phyloP scores from a whole-genome alignment of 2,329 filamentous ascomycete genomes.

The Massarina eburnea region DNA sequence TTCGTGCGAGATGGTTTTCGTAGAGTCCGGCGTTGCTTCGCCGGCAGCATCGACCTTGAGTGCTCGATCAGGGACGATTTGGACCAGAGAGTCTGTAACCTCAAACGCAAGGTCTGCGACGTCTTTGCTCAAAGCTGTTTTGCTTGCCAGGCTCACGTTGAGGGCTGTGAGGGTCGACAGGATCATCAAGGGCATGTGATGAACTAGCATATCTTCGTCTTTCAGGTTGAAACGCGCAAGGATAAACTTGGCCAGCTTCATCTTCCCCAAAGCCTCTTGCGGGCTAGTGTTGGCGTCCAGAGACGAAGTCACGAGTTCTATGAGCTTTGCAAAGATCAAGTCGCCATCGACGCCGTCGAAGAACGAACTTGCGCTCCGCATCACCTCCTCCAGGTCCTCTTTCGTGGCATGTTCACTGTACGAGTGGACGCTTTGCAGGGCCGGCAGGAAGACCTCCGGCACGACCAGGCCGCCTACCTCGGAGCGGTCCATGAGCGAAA shows the following conservation, averaged over 20 bases:
- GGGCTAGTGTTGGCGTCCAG: conserved; percentile 49
- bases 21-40: neutral
- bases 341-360: conserved; percentile 97
- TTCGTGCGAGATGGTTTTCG: conserved; percentile 8
- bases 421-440: conserved; percentile 74
- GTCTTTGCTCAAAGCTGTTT: conserved; percentile 13
- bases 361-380: conserved; percentile 91
- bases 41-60: conserved; percentile 15
- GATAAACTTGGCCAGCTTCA: conserved; percentile 79
- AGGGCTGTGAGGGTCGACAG: conserved; percentile 62
- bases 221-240: conserved; percentile 85
- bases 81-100: conserved; percentile 41
- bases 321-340: conserved; percentile 84
- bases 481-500: conserved; percentile 98
- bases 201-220: conserved; percentile 91
- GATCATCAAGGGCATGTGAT: conserved; percentile 77
- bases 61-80: conserved; percentile 40
- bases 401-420: conserved; percentile 71
- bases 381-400: conserved; percentile 77
- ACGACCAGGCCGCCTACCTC: conserved; percentile 91
- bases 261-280: conserved; percentile 58
- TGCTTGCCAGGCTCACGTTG: conserved; percentile 20
- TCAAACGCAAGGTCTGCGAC: conserved; percentile 34
- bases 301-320: conserved; percentile 62
- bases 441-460: conserved; percentile 82